Evolutionary conservation across 257 asterid species (phyloP).

Genomic region (Petunia axillaris): DNA sequence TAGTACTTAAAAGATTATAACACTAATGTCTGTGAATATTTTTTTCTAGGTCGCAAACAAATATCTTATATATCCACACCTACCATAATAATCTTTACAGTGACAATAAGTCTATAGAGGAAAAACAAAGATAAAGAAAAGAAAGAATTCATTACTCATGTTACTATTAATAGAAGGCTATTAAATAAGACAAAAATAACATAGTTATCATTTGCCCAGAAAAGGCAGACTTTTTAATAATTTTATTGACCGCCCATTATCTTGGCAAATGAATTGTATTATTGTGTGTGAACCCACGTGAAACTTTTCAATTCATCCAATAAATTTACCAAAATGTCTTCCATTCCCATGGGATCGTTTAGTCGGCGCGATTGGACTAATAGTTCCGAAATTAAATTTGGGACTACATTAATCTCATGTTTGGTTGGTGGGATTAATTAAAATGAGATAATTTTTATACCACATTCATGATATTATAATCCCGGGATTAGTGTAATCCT

Average conservation of each 20-base stretch:
- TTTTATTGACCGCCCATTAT: neutral
- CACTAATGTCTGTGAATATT: neutral
- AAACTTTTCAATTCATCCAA: neutral
- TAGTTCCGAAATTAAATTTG: no score
- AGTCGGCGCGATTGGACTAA: no score
- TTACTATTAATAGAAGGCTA: neutral
- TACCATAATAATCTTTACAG: neutral
- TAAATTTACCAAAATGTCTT: neutral
- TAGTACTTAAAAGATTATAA: neutral
- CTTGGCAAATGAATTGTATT: neutral
- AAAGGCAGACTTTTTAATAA: neutral
- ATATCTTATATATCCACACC: neutral
- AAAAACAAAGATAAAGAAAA: conserved; percentile 1
- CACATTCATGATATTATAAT: no score
- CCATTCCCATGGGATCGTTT: neutral
- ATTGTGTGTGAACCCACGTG: conserved; percentile 20
- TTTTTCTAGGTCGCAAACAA: conserved; percentile 4
- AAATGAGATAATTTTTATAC: no score
- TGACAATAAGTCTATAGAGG: neutral
- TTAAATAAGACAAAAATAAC: conserved; percentile 12
- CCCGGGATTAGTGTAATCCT: no score
- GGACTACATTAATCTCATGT: no score
- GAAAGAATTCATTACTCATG: neutral
- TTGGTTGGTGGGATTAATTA: no score
- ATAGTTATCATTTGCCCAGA: neutral